Evolutionary conservation across 345 rosid species (phyloP), one percentile per base, ranked within the genome.

Genomic region (Bruguiera parviflora): DNA sequence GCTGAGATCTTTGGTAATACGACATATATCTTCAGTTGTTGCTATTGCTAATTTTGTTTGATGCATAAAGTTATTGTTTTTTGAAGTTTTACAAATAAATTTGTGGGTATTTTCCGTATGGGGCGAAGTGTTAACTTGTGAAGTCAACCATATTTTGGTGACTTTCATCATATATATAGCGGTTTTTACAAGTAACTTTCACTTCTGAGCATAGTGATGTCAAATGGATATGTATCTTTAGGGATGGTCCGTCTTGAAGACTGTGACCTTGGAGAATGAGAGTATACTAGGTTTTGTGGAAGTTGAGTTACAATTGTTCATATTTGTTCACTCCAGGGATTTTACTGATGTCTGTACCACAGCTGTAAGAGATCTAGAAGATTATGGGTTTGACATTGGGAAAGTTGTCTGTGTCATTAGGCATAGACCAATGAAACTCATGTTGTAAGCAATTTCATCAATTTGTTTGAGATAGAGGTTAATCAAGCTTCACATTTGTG

Each of bases 1-100:
- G 18, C 20, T 24, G 32, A 29, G 67, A 61, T 66, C 47, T 53
- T 58, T 72, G 35, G 43, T 58, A 31, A 33, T 58, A 5, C 13
- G 24, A 31, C 32, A 57, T 49, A 33, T 57, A 22, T 10, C 69
- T 20, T 47, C 47, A 11, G 51, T 32, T 64, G 27, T 58, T 31
- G 16, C 37, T 39, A 5, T 15, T 32, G 60, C 28, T 27, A 58
- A 46, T 65, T 32, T 62, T 43, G 57, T 35, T 31, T 49, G 5
- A 33, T 66, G 37, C 33, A 52, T 6, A 20, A 61, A 59, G 47
- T 51, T 28, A 8, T 57, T n/a, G 51, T 18, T 6, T 52, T 52
- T 9, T 67, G 53, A 31, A 24, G 55, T 46, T 51, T 35, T 22
- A 10, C 61, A 5, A 2, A 27, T 43, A 16, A 22, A 47, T 64